A percentile compares a stretch with the other conserved stretches of the same genome.
Evolutionary conservation across 208 protist genomes (phyloP).

Genomic region (Leishmania guyanensis): DNA sequence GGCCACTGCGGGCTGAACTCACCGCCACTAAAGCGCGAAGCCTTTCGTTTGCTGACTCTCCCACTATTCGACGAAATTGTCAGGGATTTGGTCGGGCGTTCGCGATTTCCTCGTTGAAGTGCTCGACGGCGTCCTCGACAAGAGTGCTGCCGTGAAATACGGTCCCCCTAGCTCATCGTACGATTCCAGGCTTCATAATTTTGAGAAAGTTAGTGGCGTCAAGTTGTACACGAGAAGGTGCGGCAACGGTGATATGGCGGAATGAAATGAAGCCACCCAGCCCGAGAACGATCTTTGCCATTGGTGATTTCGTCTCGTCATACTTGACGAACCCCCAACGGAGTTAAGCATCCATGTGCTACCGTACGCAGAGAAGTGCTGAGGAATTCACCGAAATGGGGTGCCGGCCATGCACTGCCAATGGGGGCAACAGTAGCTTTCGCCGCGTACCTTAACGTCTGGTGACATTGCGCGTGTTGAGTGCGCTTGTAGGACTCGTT

Average conservation of each 20-base stretch:
- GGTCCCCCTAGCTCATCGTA: slow-evolving; percentile 6
- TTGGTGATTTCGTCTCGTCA: slow-evolving; percentile 40
- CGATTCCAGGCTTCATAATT: neutral
- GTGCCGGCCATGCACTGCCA: neutral
- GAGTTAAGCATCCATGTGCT: slow-evolving; percentile 6
- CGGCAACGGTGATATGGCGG: slow-evolving; percentile 27
- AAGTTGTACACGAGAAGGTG: neutral
- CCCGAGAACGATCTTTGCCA: slow-evolving; percentile 40
- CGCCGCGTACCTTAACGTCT: neutral
- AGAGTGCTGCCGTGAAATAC: neutral
- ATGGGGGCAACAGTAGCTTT: neutral
- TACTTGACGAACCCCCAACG: slow-evolving; percentile 19
- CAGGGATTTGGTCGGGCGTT: slow-evolving; percentile 30
- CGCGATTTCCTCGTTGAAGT: slow-evolving; percentile 46
- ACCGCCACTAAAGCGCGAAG: slow-evolving; percentile 28
- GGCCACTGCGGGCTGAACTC: slow-evolving; percentile 35
- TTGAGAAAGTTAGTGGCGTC: neutral
- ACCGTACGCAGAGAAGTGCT: slow-evolving; percentile 17
- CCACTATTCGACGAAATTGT: slow-evolving; percentile 43
- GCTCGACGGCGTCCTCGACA: neutral
- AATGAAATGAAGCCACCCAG: slow-evolving; percentile 53
- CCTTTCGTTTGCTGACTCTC: slow-evolving; percentile 35
- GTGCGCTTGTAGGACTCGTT: neutral
- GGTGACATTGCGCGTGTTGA: neutral
- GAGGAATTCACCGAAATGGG: neutral